Evolutionary conservation across 805 yeast genomes (phyloP).

Genomic region (Candida fluviatilis): DNA sequence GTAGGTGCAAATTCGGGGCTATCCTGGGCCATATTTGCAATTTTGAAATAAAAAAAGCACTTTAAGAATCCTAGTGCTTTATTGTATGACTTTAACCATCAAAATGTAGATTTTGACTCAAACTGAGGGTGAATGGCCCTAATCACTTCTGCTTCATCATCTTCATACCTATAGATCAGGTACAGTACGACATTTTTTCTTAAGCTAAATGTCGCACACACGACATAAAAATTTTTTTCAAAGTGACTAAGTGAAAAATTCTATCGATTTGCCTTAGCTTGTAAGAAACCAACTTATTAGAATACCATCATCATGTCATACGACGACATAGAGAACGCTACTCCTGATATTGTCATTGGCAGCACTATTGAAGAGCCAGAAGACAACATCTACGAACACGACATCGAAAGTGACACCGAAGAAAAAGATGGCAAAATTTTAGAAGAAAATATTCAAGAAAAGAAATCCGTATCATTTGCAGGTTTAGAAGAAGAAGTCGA

Average conservation of each 20-base stretch:
- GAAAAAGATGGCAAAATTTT: slow-evolving; percentile 41
- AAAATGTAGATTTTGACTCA: too few species aligned
- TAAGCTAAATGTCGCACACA: neutral
- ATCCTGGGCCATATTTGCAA: too few species aligned
- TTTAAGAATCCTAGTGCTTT: too few species aligned
- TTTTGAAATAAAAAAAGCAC: too few species aligned
- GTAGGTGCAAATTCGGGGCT: too few species aligned
- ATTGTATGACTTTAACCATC: too few species aligned
- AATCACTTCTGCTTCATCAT: too few species aligned
- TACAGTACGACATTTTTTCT: too few species aligned
- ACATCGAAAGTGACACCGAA: slow-evolving; percentile 43
- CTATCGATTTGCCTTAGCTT: too few species aligned
- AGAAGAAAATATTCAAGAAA: slow-evolving; percentile 27
- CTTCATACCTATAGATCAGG: too few species aligned
- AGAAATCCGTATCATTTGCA: slow-evolving; percentile 83
- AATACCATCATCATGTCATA: slow-evolving; percentile 46
- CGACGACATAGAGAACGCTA: slow-evolving; percentile 78
- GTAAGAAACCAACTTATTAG: neutral
- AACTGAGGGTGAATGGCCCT: too few species aligned
- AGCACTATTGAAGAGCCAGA: slow-evolving; percentile 38
- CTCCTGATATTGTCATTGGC: slow-evolving; percentile 79
- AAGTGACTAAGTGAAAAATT: neutral
- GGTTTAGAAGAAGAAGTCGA: slow-evolving; percentile 61
- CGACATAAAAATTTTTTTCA: neutral
- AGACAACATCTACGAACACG: slow-evolving; percentile 47